Evolutionary conservation across 202 grass and related monocot species (phyloP), one percentile per base, ranked within the genome.

Genomic region (Carex arenaria): DNA sequence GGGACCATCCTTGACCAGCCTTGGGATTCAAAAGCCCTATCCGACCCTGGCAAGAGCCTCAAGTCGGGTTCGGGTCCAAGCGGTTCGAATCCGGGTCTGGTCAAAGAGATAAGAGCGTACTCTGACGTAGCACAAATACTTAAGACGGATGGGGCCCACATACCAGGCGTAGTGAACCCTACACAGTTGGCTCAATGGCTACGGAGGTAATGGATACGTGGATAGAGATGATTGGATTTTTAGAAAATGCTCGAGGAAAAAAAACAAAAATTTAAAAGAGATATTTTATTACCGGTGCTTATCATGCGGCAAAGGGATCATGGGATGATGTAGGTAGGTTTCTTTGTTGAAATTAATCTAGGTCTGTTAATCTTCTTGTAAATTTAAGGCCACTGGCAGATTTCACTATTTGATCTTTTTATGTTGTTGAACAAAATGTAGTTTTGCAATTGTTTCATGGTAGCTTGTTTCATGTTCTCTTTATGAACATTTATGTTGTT

Each of bases 141-240:
- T 64, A 91, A 88, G 85, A 71, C 72, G 23, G 87, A 88, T 59
- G 90, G 87, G 13, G 73, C 78, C 73, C 90, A 87, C 42, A 49
- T 97, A 64, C 87, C 90, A 26, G 92, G 88, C 72, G 6, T 94
- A 43, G 42, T 94, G 68, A 97, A 97, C 87, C 94, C 94, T 31
- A 74, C 92, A 15, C 88, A 94, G 78, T 83, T 97, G 54, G 92
- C 87, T 14, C 51, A 62, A 23, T 97, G 94, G 94, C 85, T 97
- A 72, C 83, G 80, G 61, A 94, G 49, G 52, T 77, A 17, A 76
- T 54, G 51, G 7, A 32, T 51, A 76, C 15, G 72, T 11, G 51
- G 51, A 14, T 56, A 17, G 13, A 32, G 11, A 54, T 55, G 72
- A 77, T 30, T 77, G 49, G 49, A 57, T 77, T 57, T 3, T 5